Percentiles rank a stretch among this genome's conserved stretches.
phyloP scores from a whole-genome alignment of 306 rosid species.

The Rosa multiflora region DNA sequence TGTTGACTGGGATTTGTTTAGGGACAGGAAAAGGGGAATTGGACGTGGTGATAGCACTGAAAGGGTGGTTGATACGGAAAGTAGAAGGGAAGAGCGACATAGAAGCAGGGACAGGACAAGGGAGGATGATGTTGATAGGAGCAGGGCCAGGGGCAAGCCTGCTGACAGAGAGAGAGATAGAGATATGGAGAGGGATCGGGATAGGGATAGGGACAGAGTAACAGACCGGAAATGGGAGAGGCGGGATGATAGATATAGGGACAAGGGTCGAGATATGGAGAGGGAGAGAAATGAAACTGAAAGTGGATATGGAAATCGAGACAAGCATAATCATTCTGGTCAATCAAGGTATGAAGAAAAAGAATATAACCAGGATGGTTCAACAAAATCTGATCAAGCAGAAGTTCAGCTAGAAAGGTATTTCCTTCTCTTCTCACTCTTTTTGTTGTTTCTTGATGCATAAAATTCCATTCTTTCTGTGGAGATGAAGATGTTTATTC shows the following conservation, averaged over 20 bases:
- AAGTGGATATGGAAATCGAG: slow-evolving; percentile 43
- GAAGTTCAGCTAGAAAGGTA: slow-evolving; percentile 47
- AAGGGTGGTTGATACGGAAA: slow-evolving; percentile 56
- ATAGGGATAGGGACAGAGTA: slow-evolving; percentile 23
- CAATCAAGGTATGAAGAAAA: slow-evolving; percentile 53
- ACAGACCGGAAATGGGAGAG: slow-evolving; percentile 25
- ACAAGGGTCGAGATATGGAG: slow-evolving; percentile 36
- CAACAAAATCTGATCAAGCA: slow-evolving; percentile 30
- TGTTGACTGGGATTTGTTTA: slow-evolving; percentile 44
- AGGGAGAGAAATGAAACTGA: slow-evolving; percentile 50
- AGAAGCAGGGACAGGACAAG: slow-evolving; percentile 54
- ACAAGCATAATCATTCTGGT: slow-evolving; percentile 44
- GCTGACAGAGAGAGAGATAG: slow-evolving; percentile 31
- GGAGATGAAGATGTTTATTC: slow-evolving; percentile 37
- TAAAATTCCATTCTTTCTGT: slow-evolving; percentile 24
- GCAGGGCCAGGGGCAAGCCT: slow-evolving; percentile 17
- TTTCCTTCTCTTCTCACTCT: not conserved
- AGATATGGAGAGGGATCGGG: slow-evolving; percentile 35
- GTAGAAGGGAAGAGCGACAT: slow-evolving; percentile 47
- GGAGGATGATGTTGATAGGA: slow-evolving; percentile 43
- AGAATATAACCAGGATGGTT: slow-evolving; percentile 38
- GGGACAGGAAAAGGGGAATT: slow-evolving; percentile 49
- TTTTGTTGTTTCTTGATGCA: slow-evolving; percentile 8
- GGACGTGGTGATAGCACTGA: slow-evolving; percentile 44
- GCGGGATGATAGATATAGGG: slow-evolving; percentile 34